phyloP scores from a whole-genome alignment of 768 basidiomycete species.

The Russula emetica region DNA sequence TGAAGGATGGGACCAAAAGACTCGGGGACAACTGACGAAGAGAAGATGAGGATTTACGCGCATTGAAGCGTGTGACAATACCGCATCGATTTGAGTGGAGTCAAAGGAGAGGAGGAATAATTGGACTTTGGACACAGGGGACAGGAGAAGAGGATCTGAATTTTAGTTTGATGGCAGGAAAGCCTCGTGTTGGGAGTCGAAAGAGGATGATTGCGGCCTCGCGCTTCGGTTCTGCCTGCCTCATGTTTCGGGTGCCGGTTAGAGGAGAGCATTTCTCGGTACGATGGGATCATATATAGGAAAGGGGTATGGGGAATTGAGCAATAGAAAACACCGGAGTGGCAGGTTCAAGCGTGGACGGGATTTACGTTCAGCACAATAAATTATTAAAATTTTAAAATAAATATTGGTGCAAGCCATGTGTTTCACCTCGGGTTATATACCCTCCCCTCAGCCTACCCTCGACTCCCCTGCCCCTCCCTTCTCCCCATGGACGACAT shows the following conservation, averaged over 20 bases:
- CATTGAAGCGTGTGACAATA: background rate
- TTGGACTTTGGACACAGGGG: constrained; percentile 3
- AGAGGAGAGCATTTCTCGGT: constrained; percentile 8
- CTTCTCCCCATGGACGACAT: constrained; percentile 55
- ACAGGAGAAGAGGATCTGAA: background rate
- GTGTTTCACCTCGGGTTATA: constrained; percentile 39
- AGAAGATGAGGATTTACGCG: constrained; percentile 16
- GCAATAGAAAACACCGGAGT: background rate
- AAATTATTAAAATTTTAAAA: constrained; percentile 8
- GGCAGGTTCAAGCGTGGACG: constrained; percentile 21
- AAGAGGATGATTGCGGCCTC: constrained; percentile 22
- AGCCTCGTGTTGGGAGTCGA: constrained; percentile 19
- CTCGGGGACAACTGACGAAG: background rate
- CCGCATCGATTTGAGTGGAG: background rate
- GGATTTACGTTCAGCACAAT: constrained; percentile 19
- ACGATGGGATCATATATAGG: constrained; percentile 17
- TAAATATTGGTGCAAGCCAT: constrained; percentile 27
- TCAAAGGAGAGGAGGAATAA: background rate
- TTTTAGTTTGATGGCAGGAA: background rate
- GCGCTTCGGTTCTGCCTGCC: constrained; percentile 22
- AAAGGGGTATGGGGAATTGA: constrained; percentile 12
- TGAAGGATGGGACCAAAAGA: background rate
- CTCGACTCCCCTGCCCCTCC: constrained; percentile 27
- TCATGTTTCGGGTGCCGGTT: constrained; percentile 23
- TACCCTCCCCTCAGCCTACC: constrained; percentile 31